Evolutionary conservation across 1,284 basidiomycete species (phyloP).

Genomic region (Ustilago lituana): DNA sequence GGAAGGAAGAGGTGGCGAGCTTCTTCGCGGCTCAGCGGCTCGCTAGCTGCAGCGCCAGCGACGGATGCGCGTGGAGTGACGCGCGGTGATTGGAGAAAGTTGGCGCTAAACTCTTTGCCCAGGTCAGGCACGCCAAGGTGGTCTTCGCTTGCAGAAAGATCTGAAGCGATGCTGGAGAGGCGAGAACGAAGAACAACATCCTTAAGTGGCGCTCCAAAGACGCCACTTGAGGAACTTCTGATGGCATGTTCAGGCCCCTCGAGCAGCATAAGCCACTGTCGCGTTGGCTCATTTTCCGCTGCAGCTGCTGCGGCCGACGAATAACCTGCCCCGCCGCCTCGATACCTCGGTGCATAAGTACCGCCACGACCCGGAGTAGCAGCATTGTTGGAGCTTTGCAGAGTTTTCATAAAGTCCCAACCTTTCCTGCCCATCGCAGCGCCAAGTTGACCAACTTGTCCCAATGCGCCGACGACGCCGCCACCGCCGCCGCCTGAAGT

Average conservation of each 20-base stretch:
- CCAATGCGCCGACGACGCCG: conserved; percentile 39
- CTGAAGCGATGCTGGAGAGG: conserved; percentile 15
- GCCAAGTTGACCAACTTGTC: conserved; percentile 50
- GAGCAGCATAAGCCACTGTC: conserved; percentile 39
- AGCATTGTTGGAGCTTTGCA: conserved; percentile 18
- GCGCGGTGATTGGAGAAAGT: conserved; percentile 26
- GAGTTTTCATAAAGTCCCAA: conserved; percentile 54
- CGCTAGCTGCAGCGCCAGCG: conserved; percentile 1
- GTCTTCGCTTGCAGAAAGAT: not conserved
- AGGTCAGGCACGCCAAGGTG: conserved; percentile 45
- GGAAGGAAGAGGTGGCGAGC: conserved; percentile 55
- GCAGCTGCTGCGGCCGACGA: not conserved
- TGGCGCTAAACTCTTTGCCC: conserved; percentile 33
- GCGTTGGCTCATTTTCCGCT: conserved; percentile 47
- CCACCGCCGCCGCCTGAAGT: conserved; percentile 17
- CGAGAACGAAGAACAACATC: conserved; percentile 52
- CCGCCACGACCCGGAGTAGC: conserved; percentile 1
- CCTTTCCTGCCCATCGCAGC: conserved; percentile 54
- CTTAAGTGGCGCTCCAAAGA: conserved; percentile 59
- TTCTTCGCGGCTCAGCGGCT: conserved; percentile 32
- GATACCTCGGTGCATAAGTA: not conserved
- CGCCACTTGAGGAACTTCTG: not conserved
- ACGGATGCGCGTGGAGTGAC: conserved; percentile 26
- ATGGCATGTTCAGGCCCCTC: conserved; percentile 8
- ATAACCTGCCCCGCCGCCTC: not conserved